These are phyloP conservation scores for Astrothelium subdiscretum DNA, from an alignment of 495 filamentous ascomycete species.

Conservation along the genomic window DNA sequence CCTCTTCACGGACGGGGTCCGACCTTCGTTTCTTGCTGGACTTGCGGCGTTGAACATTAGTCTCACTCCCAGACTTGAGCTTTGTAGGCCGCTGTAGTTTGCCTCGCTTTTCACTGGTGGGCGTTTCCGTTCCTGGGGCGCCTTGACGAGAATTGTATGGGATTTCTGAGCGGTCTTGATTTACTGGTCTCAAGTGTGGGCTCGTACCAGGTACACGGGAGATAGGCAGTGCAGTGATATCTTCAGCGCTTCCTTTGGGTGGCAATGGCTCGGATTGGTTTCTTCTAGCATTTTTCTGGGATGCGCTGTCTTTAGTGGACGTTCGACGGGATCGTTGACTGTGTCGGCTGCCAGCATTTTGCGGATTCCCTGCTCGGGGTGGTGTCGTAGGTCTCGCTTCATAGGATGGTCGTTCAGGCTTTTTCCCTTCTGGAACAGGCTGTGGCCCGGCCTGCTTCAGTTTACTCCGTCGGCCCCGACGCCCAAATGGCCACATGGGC, in stretches of 20 bases:
- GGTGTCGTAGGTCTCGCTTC: neutral
- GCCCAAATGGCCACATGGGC: conserved; percentile 22
- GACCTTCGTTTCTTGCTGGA: conserved; percentile 74
- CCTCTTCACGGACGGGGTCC: conserved; percentile 66
- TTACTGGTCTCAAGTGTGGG: conserved; percentile 29
- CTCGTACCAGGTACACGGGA: conserved; percentile 21
- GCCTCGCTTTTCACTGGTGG: conserved; percentile 51
- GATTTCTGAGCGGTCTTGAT: conserved; percentile 27
- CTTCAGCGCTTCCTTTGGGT: conserved; percentile 19
- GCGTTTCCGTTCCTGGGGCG: conserved; percentile 26
- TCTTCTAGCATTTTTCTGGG: neutral
- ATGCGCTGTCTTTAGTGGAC: neutral
- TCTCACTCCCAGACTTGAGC: conserved; percentile 27
- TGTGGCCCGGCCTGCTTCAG: conserved; percentile 13
- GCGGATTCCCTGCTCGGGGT: neutral
- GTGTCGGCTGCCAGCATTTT: neutral
- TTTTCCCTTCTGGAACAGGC: conserved; percentile 13
- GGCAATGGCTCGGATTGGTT: neutral
- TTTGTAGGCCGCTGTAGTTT: conserved; percentile 45
- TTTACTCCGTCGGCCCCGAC: conserved; percentile 13
- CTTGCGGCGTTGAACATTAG: conserved; percentile 41
- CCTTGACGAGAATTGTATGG: conserved; percentile 38
- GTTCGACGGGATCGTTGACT: neutral
- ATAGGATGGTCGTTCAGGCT: conserved; percentile 4
- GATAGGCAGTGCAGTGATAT: conserved; percentile 31